Conservation (phyloP, 2,329 filamentous ascomycete genomes). For the Hypoxylon sp. region DNA sequence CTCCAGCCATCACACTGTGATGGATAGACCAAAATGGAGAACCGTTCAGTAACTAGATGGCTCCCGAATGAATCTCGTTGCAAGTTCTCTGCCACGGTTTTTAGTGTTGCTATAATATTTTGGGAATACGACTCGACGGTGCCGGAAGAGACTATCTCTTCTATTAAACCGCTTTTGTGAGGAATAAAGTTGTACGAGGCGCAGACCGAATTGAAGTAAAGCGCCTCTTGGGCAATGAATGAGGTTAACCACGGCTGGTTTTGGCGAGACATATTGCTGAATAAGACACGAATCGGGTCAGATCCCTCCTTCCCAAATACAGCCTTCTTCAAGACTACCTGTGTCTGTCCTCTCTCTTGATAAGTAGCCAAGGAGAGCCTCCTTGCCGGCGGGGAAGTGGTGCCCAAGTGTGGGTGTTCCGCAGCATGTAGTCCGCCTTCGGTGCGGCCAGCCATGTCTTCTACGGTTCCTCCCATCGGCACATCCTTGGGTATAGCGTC, state of each 20-base stretch:
- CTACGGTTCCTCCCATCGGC: conserved; percentile 16
- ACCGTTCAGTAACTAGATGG: conserved; percentile 40
- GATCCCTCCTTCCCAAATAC: conserved; percentile 40
- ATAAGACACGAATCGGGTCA: conserved; percentile 37
- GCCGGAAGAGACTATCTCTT: conserved; percentile 38
- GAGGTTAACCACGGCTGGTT: conserved; percentile 37
- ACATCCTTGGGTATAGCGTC: conserved; percentile 16
- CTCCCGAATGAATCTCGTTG: conserved; percentile 35
- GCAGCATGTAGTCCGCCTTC: conserved; percentile 34
- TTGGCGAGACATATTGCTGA: conserved; percentile 40
- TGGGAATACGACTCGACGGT: conserved; percentile 28
- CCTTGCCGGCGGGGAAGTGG: conserved; percentile 13
- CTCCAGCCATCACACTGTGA: conserved; percentile 38
- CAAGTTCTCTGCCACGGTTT: conserved; percentile 39
- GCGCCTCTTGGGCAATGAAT: conserved; percentile 36
- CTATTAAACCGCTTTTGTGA: conserved; percentile 24
- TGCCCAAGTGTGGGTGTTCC: conserved; percentile 16
- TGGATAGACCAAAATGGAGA: conserved; percentile 46
- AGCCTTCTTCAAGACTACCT: conserved; percentile 38
- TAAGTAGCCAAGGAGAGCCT: conserved; percentile 40
- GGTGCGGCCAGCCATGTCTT: conserved; percentile 9
- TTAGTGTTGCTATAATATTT: conserved; percentile 27
- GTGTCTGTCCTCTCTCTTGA: conserved; percentile 38
- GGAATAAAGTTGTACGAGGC: conserved; percentile 39
- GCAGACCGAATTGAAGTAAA: conserved; percentile 40